phyloP scores from a whole-genome alignment of 352 stramenopile genomes.

The Globisporangium viniferum region DNA sequence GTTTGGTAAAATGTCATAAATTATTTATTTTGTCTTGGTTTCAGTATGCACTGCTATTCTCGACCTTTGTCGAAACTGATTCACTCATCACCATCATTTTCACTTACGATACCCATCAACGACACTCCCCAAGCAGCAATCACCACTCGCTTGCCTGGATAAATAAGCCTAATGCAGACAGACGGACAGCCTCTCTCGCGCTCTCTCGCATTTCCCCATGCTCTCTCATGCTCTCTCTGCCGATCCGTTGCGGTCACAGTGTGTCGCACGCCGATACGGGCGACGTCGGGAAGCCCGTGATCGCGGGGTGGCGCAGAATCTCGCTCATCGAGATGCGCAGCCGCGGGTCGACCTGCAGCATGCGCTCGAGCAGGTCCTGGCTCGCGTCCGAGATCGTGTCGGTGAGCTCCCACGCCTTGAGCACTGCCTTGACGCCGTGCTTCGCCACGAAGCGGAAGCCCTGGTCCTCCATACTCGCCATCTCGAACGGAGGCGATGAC shows the following conservation, averaged over 20 bases:
- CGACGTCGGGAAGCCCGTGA: conserved; percentile 20
- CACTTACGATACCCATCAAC: not conserved
- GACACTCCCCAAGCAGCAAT: conserved; percentile 1
- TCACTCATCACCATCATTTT: not conserved
- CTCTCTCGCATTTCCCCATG: not conserved
- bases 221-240: not conserved
- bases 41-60: not conserved
- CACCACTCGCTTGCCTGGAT: not conserved
- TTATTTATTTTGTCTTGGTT: conserved; percentile 4
- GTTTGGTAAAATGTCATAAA: not conserved
- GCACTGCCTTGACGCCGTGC: conserved; percentile 65
- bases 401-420: conserved; percentile 59
- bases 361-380: conserved; percentile 71
- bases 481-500: conserved; percentile 90
- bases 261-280: conserved; percentile 10
- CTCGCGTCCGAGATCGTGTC: conserved; percentile 41
- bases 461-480: conserved; percentile 74
- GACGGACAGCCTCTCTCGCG: not conserved
- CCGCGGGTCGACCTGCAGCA: conserved; percentile 61
- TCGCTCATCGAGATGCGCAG: conserved; percentile 59
- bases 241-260: not conserved
- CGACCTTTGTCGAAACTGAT: not conserved
- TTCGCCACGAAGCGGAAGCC: conserved; percentile 87
- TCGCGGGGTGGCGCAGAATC: conserved; percentile 60
- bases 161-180: conserved; percentile 14